These are phyloP conservation scores for Linum tenue DNA, from an alignment of 345 rosid species.

Conservation along the genomic window DNA sequence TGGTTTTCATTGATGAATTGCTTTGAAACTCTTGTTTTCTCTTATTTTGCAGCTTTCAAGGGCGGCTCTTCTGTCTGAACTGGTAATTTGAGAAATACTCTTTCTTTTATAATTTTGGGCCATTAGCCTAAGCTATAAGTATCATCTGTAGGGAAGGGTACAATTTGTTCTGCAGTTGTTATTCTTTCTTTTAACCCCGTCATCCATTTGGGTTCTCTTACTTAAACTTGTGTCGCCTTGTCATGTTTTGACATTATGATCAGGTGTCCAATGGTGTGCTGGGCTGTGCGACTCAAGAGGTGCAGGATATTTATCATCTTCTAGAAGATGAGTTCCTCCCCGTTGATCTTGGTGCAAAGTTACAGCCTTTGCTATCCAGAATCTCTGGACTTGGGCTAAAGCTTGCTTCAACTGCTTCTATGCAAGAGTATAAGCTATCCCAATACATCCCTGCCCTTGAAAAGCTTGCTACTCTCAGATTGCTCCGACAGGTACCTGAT, in stretches of 20 bases:
- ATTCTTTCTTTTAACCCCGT: too few relatives aligned
- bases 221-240: background rate
- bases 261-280: conserved; percentile 86
- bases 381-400: conserved; percentile 84
- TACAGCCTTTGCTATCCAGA: conserved; percentile 64
- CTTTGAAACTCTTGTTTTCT: background rate
- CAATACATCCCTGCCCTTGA: conserved; percentile 78
- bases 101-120: too few relatives aligned
- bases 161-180: too few relatives aligned
- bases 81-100: conserved; percentile 29
- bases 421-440: conserved; percentile 78
- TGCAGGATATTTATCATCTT: conserved; percentile 82
- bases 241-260: conserved; percentile 10
- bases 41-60: conserved; percentile 61
- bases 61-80: conserved; percentile 72
- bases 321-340: conserved; percentile 87
- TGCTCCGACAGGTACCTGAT: conserved; percentile 72
- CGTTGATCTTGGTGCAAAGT: conserved; percentile 68
- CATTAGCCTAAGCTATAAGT: background rate
- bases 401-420: conserved; percentile 79
- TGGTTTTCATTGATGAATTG: conserved; percentile 2
- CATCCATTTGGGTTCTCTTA: background rate
- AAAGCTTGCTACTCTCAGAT: conserved; percentile 75
- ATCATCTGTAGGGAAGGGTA: too few relatives aligned
- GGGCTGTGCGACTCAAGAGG: conserved; percentile 94